phyloP scores from a whole-genome alignment of 306 rosid genomes.

The Rosa chinensis region DNA sequence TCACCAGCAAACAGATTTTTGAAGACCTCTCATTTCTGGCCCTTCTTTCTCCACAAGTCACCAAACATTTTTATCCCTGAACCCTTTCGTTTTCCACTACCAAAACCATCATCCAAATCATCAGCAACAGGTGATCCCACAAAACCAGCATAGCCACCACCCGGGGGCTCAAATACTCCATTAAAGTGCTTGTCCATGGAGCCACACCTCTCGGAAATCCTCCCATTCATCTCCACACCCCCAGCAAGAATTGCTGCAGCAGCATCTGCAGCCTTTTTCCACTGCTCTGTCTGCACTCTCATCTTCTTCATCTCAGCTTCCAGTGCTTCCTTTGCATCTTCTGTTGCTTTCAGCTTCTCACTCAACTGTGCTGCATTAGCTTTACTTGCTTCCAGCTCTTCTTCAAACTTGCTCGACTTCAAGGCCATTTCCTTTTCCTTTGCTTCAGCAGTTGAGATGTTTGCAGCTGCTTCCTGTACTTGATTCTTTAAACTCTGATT shows the following conservation, averaged over 20 bases:
- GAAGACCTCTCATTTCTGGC: conserved; percentile 49
- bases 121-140: conserved; percentile 70
- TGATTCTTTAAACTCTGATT: conserved; percentile 56
- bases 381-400: conserved; percentile 57
- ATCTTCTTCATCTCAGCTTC: conserved; percentile 82
- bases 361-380: conserved; percentile 35
- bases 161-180: conserved; percentile 53
- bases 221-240: conserved; percentile 57
- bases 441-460: conserved; percentile 40
- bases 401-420: conserved; percentile 42
- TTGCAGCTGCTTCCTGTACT: conserved; percentile 43
- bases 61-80: conserved; percentile 82
- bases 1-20: conserved; percentile 19
- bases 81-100: conserved; percentile 68
- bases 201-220: conserved; percentile 74
- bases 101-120: conserved; percentile 65
- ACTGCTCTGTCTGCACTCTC: conserved; percentile 82
- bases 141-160: conserved; percentile 60
- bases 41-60: conserved; percentile 80
- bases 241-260: conserved; percentile 87
- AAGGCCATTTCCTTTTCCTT: conserved; percentile 50
- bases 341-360: conserved; percentile 53
- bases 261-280: conserved; percentile 94
- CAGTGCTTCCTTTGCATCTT: conserved; percentile 53
- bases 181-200: conserved; percentile 85